A percentile compares a stretch with the other conserved stretches of the same genome.
phyloP scores from a whole-genome alignment of 2,329 filamentous ascomycete genomes.

The Aspergillus phoenicis region DNA sequence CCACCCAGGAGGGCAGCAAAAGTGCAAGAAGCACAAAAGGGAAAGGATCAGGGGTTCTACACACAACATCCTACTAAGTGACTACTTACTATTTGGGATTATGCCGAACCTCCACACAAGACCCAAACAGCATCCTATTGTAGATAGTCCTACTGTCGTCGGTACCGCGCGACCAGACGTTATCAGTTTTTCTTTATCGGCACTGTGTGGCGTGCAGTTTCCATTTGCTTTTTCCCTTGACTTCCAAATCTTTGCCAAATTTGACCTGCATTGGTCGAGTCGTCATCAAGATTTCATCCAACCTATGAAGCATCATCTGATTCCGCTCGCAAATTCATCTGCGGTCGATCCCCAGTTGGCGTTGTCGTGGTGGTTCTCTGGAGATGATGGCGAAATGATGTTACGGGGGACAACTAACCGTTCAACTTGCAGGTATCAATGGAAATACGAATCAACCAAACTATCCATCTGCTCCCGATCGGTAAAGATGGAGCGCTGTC shows the following conservation, averaged over 20 bases:
- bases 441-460: not conserved
- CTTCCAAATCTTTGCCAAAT: not conserved
- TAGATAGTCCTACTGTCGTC: not conserved
- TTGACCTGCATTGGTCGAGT: not conserved
- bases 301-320: not conserved
- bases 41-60: not conserved
- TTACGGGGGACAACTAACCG: not conserved
- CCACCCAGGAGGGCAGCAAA: not conserved
- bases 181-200: conserved; percentile 1
- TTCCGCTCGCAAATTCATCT: not conserved
- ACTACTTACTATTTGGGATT: not conserved
- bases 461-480: not conserved
- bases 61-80: not conserved
- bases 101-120: not conserved
- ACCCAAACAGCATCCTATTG: not conserved
- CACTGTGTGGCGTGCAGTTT: not conserved
- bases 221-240: not conserved
- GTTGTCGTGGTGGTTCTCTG: not conserved
- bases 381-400: conserved; percentile 11
- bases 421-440: not conserved
- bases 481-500: conserved; percentile 3
- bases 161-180: not conserved
- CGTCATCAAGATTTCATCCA: not conserved
- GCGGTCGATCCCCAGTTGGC: not conserved
- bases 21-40: not conserved